phyloP scores from a whole-genome alignment of 805 yeast species.

The Candida krabiensis region DNA sequence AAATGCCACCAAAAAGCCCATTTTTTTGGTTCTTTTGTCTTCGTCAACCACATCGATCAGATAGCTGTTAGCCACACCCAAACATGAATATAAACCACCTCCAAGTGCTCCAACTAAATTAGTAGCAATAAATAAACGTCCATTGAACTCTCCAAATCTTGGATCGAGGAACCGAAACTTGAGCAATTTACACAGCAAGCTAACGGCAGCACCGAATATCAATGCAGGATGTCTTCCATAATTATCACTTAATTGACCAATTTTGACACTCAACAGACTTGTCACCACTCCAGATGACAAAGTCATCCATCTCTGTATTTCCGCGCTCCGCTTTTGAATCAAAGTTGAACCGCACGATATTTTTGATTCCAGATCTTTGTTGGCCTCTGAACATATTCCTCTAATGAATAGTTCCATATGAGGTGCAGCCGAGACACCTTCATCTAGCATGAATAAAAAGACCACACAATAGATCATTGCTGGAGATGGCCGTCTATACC shows the following conservation, averaged over 20 bases:
- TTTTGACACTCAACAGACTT: slow-evolving; percentile 56
- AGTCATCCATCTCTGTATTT: slow-evolving; percentile 45
- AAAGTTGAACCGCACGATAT: slow-evolving; percentile 36
- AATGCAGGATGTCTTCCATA: slow-evolving; percentile 60
- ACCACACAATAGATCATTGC: slow-evolving; percentile 44
- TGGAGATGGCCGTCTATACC: slow-evolving; percentile 61
- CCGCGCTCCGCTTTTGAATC: slow-evolving; percentile 47
- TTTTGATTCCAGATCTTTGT: slow-evolving; percentile 6
- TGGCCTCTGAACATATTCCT: slow-evolving; percentile 39
- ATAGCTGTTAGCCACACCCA: slow-evolving; percentile 66
- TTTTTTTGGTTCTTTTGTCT: slow-evolving; percentile 51
- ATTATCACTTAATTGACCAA: slow-evolving; percentile 64
- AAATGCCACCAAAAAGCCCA: slow-evolving; percentile 61
- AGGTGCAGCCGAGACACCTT: slow-evolving; percentile 40
- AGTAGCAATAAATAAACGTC: slow-evolving; percentile 40
- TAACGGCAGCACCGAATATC: slow-evolving; percentile 24
- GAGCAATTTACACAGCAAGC: slow-evolving; percentile 15
- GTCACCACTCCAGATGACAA: slow-evolving; percentile 45
- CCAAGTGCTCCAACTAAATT: slow-evolving; percentile 48
- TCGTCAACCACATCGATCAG: slow-evolving; percentile 72
- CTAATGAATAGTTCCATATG: slow-evolving; percentile 35
- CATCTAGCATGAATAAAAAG: slow-evolving; percentile 43
- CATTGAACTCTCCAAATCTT: slow-evolving; percentile 26
- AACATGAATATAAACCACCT: slow-evolving; percentile 61
- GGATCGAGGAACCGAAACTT: slow-evolving; percentile 25